Evolutionary conservation across 345 rosid species (phyloP).

Genomic region (Acer yangbiense): DNA sequence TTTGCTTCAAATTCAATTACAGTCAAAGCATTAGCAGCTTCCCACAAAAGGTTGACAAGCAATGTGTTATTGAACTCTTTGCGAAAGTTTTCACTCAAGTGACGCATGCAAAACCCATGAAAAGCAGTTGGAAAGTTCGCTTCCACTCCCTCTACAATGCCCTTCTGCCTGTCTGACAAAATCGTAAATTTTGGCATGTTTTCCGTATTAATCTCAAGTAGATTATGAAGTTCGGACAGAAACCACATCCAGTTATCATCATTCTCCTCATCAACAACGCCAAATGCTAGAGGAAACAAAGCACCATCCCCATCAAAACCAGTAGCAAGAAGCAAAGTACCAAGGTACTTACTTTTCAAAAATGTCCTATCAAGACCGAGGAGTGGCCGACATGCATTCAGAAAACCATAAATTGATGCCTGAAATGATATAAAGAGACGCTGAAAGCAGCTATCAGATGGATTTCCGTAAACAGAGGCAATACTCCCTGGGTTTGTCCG

Average conservation of each 20-base stretch:
- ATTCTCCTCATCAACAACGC: conserved; percentile 94
- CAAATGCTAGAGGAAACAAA: conserved; percentile 90
- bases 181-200: conserved; percentile 98
- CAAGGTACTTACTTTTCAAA: conserved; percentile 90
- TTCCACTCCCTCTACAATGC: conserved; percentile 90
- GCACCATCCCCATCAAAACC: conserved; percentile 98
- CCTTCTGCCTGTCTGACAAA: conserved; percentile 88
- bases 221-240: conserved; percentile 87
- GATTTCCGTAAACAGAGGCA: conserved; percentile 84
- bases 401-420: conserved; percentile 94
- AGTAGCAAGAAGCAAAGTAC: conserved; percentile 91
- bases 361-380: conserved; percentile 88
- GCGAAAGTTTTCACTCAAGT: conserved; percentile 89
- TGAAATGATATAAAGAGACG: conserved; percentile 96
- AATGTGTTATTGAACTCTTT: conserved; percentile 92
- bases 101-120: conserved; percentile 97
- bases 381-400: conserved; percentile 94
- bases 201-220: conserved; percentile 90
- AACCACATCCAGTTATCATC: conserved; percentile 99
- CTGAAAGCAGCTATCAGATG: conserved; percentile 77
- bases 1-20: conserved; percentile 91
- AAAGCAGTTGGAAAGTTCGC: conserved; percentile 93
- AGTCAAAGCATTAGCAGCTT: conserved; percentile 90
- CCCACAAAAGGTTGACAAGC: conserved; percentile 92
- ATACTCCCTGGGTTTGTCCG: conserved; percentile 91